phyloP scores from a whole-genome alignment of 2,329 filamentous ascomycete species.

The Cladosporium cucumerinum region DNA sequence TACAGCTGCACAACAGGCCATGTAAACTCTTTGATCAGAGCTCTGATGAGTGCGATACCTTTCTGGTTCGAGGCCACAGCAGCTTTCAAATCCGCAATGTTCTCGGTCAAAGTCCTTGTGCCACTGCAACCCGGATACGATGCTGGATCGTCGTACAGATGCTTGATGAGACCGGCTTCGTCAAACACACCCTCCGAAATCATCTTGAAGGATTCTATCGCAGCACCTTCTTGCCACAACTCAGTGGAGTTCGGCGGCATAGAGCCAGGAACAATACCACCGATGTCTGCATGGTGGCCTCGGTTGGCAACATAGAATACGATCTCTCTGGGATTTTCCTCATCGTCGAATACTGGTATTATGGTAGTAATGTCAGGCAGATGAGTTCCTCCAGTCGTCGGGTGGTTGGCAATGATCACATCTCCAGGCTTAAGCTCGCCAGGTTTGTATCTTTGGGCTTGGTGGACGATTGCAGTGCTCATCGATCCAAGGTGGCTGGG shows the following conservation, averaged over 20 bases:
- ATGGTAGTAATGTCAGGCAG: conserved; percentile 44
- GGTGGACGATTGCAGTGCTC: conserved; percentile 41
- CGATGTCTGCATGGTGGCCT: conserved; percentile 43
- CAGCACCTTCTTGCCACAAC: conserved; percentile 46
- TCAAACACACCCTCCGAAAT: conserved; percentile 39
- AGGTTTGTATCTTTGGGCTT: conserved; percentile 43
- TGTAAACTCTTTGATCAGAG: conserved; percentile 37
- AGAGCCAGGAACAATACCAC: conserved; percentile 39
- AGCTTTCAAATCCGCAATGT: conserved; percentile 38
- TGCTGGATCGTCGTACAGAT: conserved; percentile 66
- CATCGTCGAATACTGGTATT: conserved; percentile 38
- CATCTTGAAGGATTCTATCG: conserved; percentile 31
- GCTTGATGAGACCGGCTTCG: conserved; percentile 32
- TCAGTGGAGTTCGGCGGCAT: conserved; percentile 44
- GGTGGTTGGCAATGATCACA: conserved; percentile 42
- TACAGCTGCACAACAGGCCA: conserved; percentile 39
- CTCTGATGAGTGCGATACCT: conserved; percentile 36
- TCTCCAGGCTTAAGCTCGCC: conserved; percentile 40
- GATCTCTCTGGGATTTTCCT: conserved; percentile 38
- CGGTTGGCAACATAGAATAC: conserved; percentile 41
- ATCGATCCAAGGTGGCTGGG: conserved; percentile 45
- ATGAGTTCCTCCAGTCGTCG: conserved; percentile 40
- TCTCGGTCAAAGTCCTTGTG: conserved; percentile 34
- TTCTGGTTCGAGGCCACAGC: conserved; percentile 36
- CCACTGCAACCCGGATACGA: conserved; percentile 40